Conservation (phyloP, 2,329 filamentous ascomycete genomes). For the Drechslerella dactyloides region DNA sequence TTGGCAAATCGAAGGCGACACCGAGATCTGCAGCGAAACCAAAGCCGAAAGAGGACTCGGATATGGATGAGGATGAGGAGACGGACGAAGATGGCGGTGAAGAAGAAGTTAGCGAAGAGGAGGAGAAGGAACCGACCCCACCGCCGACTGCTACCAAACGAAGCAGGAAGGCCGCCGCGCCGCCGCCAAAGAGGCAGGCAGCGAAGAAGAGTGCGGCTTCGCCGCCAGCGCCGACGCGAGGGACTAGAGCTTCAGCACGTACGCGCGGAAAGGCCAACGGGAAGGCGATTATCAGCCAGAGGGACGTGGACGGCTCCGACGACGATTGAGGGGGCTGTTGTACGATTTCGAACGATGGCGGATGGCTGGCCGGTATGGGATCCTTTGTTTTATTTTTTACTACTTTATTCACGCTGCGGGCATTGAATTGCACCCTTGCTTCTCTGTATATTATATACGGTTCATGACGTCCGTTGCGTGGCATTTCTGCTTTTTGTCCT, state of each 20-base stretch:
- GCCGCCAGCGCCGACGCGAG: slow-evolving; percentile 23
- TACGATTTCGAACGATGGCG: slow-evolving; percentile 20
- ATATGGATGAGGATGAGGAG: slow-evolving; percentile 36
- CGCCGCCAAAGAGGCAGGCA: slow-evolving; percentile 21
- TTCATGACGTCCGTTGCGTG: not conserved
- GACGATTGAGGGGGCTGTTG: slow-evolving; percentile 25
- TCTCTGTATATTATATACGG: not conserved
- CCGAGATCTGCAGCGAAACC: slow-evolving; percentile 15
- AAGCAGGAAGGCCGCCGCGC: slow-evolving; percentile 23
- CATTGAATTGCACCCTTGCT: not conserved
- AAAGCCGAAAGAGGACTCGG: slow-evolving; percentile 45
- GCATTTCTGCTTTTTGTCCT: not conserved
- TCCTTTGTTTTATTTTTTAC: not conserved
- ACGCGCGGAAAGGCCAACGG: slow-evolving; percentile 40
- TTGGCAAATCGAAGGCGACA: slow-evolving; percentile 30
- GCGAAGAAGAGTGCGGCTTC: slow-evolving; percentile 31
- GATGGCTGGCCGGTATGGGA: not conserved
- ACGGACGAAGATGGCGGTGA: slow-evolving; percentile 16
- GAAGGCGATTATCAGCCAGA: slow-evolving; percentile 46
- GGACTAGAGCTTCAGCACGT: slow-evolving; percentile 40
- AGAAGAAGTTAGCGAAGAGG: slow-evolving; percentile 29
- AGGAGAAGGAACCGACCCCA: slow-evolving; percentile 35
- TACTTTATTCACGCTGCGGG: not conserved
- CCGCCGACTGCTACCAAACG: slow-evolving; percentile 27
- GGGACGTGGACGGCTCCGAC: slow-evolving; percentile 24